Conservation (phyloP, 2,329 filamentous ascomycete species). For the Hysterium pulicare region DNA sequence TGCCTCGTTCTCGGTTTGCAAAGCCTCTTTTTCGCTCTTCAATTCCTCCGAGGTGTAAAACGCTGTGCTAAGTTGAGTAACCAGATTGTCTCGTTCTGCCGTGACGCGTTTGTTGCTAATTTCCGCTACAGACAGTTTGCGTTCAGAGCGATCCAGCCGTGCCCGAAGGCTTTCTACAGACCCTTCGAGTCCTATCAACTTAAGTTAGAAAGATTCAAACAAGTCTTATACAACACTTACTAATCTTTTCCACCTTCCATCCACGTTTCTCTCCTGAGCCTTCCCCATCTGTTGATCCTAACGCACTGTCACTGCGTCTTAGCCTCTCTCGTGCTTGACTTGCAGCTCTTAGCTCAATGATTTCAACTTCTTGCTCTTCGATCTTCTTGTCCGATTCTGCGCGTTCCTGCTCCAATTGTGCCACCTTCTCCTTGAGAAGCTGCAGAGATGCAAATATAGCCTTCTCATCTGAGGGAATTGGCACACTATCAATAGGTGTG, state of each 20-base stretch:
- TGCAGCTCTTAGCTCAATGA: constrained; percentile 49
- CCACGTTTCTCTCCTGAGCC: constrained; percentile 35
- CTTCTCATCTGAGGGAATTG: constrained; percentile 61
- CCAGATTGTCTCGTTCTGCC: constrained; percentile 63
- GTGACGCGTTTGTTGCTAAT: constrained; percentile 61
- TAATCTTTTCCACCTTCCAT: constrained; percentile 51
- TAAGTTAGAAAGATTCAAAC: constrained; percentile 11
- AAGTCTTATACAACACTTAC: constrained; percentile 42
- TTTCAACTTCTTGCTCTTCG: constrained; percentile 52
- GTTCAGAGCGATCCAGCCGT: constrained; percentile 60
- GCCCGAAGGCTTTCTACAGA: constrained; percentile 59
- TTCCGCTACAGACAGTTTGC: constrained; percentile 60
- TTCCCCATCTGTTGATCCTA: constrained; percentile 49
- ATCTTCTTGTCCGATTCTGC: constrained; percentile 48
- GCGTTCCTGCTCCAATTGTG: constrained; percentile 55
- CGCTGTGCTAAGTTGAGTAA: constrained; percentile 60
- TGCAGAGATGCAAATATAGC: constrained; percentile 60
- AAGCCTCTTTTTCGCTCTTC: constrained; percentile 43
- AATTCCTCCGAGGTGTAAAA: constrained; percentile 55
- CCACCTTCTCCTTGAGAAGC: constrained; percentile 56
- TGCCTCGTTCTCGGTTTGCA: constrained; percentile 33
- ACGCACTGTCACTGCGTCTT: constrained; percentile 46
- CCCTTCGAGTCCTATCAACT: constrained; percentile 52
- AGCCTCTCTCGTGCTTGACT: constrained; percentile 41
- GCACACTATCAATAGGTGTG: constrained; percentile 51